Conservation (phyloP, 1,284 basidiomycete species). For the Sanghuangporus baumii region DNA sequence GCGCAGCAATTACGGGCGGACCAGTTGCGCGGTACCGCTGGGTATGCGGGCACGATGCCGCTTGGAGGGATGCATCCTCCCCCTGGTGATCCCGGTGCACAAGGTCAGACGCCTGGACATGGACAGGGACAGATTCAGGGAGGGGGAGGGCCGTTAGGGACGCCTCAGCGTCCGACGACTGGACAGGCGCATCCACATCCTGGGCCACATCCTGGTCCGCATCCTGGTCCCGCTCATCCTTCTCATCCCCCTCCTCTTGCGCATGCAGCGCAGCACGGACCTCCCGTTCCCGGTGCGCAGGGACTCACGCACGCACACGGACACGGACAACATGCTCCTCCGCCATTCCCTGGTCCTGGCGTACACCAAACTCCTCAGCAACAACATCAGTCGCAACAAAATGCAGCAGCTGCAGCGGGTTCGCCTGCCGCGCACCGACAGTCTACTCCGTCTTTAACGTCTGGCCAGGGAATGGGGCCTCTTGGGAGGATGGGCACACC, state of each 20-base stretch:
- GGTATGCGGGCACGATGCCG: neutral
- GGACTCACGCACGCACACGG: neutral
- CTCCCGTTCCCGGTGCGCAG: neutral
- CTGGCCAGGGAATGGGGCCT: neutral
- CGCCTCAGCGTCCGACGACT: constrained; percentile 8
- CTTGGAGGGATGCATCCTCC: neutral
- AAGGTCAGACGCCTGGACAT: neutral
- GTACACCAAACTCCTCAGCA: constrained; percentile 1
- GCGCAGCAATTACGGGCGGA: constrained; percentile 7
- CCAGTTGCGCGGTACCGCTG: neutral
- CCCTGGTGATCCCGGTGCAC: neutral
- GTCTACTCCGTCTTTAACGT: neutral
- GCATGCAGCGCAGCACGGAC: too few species aligned
- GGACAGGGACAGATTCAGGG: neutral
- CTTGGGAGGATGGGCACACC: constrained; percentile 6
- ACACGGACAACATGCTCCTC: neutral
- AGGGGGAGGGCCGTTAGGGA: neutral
- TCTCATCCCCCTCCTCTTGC: too few species aligned
- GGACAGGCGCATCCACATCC: neutral
- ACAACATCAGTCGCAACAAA: neutral
- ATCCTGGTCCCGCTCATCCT: neutral
- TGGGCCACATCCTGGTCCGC: neutral
- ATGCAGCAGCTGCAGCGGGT: neutral
- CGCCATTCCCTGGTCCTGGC: neutral
- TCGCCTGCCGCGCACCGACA: constrained; percentile 1